Evolutionary conservation across 2,329 filamentous ascomycete genomes (phyloP).

Genomic region (Phialemonium atrogriseum): DNA sequence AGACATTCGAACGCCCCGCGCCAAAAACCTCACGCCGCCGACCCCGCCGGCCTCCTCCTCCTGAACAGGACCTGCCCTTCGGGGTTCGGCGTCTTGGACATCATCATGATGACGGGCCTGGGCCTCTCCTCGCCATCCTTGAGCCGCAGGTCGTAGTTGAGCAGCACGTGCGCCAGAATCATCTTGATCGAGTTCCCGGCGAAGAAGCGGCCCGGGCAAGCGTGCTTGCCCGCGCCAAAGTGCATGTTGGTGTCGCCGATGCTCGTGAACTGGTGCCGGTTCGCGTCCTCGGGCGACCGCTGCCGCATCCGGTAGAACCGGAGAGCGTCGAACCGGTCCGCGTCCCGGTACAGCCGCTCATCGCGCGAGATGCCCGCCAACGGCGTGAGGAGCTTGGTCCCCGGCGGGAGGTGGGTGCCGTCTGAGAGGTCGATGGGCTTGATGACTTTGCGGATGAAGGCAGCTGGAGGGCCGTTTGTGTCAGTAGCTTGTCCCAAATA

Average conservation of each 20-base stretch:
- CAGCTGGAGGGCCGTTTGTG: constrained; percentile 18
- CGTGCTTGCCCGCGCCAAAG: constrained; percentile 38
- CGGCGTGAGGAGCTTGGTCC: constrained; percentile 32
- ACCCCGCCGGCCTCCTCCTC: constrained; percentile 17
- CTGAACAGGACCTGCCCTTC: constrained; percentile 31
- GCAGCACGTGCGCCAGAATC: constrained; percentile 30
- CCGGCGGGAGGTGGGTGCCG: constrained; percentile 32
- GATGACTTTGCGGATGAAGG: constrained; percentile 37
- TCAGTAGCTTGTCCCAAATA: constrained; percentile 15
- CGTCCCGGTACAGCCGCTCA: constrained; percentile 28
- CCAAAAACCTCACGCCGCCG: constrained; percentile 7
- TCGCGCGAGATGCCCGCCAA: constrained; percentile 33
- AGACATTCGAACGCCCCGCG: too few relatives aligned
- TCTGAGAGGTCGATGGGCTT: constrained; percentile 36
- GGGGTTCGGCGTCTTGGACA: constrained; percentile 31
- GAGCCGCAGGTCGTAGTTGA: constrained; percentile 33
- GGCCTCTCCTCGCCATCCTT: constrained; percentile 29
- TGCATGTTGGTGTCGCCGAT: constrained; percentile 33
- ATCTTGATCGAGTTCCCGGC: constrained; percentile 37
- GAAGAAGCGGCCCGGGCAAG: constrained; percentile 41
- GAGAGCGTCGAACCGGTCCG: constrained; percentile 37
- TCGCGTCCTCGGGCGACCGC: constrained; percentile 25
- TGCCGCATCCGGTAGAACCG: constrained; percentile 39
- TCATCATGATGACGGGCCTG: constrained; percentile 27
- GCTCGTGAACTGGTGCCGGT: constrained; percentile 34